Evolutionary conservation across 2,329 filamentous ascomycete genomes (phyloP), one percentile per base, ranked within the genome.

Genomic region (Ophiosphaerella herpotricha): DNA sequence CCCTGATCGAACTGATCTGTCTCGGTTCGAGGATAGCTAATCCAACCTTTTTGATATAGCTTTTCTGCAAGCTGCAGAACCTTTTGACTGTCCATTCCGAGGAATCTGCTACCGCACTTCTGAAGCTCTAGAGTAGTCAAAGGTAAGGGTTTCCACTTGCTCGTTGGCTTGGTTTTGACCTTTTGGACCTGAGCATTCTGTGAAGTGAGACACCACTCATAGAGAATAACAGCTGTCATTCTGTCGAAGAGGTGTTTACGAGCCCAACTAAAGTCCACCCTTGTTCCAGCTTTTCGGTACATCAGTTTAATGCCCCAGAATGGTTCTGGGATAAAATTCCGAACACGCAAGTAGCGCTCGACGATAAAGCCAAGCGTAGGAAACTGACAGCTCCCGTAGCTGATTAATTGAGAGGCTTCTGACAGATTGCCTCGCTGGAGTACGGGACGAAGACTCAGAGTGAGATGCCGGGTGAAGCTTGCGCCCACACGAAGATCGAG

Each of bases 381-480:
- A 65, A 99, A 99, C 71, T 99, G 94, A 60, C 94, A 99, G 4
- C 92, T 96, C 84, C 90, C 91, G 67, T 97, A 96, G 71, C 91
- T 96, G 42, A 96, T 82, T 1, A 88, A 77, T 35, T 72, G 26
- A 29, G 26, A 29, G 26, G 26, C 72, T 48, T 84, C 78, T 1
- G 85, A 78, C 40, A 85, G 78, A 34, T 83, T 79, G 53, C 95
- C 75, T 1, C 83, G 81, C 0, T 64, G 86, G 7, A 90, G 86
- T 24, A 97, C 78, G 0, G 80, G 74, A 54, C 89, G 85, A n/a
- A 99, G 79, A 54, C 82, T 89, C 47, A 89, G 82, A 0, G 91
- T 96, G 56, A 96, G 83, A 70, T 95, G 89, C 16, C 94, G 85
- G 24, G 94, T 97, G 68, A 97, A 97, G 6, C 91, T 90, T 60